Evolutionary conservation across 495 filamentous ascomycete species (phyloP).

Genomic region (Aspergillus indologenus): DNA sequence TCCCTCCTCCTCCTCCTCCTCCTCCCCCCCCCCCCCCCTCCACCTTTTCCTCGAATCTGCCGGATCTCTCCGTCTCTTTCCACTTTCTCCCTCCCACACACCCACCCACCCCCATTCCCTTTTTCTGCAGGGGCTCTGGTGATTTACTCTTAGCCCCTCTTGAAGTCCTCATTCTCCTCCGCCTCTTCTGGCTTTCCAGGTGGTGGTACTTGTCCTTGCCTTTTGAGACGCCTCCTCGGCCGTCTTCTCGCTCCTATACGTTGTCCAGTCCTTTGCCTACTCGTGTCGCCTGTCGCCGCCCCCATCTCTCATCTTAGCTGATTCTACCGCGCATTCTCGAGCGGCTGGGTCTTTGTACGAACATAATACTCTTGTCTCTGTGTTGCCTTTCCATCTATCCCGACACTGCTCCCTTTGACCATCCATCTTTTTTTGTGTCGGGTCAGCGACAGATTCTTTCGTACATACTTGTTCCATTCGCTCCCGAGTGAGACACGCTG

Average conservation of each 20-base stretch:
- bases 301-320: slow-evolving; percentile 18
- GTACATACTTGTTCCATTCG: slow-evolving; percentile 7
- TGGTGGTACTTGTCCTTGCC: slow-evolving; percentile 15
- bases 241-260: slow-evolving; percentile 26
- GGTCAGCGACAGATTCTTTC: slow-evolving; percentile 18
- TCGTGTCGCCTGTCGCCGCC: slow-evolving; percentile 37
- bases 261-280: slow-evolving; percentile 30
- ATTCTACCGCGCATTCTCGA: slow-evolving; percentile 29
- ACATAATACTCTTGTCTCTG: slow-evolving; percentile 12
- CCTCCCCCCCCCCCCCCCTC: slow-evolving; percentile 30
- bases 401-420: slow-evolving; percentile 9
- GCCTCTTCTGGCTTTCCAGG: slow-evolving; percentile 14
- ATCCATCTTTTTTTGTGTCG: slow-evolving; percentile 8
- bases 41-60: slow-evolving; percentile 29
- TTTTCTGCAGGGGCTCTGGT: slow-evolving; percentile 15
- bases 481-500: slow-evolving; percentile 15
- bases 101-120: slow-evolving; percentile 5
- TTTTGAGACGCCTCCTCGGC: neutral
- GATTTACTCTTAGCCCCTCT: slow-evolving; percentile 6
- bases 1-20: slow-evolving; percentile 31
- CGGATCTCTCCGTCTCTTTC: slow-evolving; percentile 27
- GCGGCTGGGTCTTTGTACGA: slow-evolving; percentile 16
- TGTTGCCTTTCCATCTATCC: slow-evolving; percentile 5
- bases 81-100: neutral
- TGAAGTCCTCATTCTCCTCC: slow-evolving; percentile 15